phyloP scores from a whole-genome alignment of 305 asterid genomes.

The Fraxinus angustifolia region DNA sequence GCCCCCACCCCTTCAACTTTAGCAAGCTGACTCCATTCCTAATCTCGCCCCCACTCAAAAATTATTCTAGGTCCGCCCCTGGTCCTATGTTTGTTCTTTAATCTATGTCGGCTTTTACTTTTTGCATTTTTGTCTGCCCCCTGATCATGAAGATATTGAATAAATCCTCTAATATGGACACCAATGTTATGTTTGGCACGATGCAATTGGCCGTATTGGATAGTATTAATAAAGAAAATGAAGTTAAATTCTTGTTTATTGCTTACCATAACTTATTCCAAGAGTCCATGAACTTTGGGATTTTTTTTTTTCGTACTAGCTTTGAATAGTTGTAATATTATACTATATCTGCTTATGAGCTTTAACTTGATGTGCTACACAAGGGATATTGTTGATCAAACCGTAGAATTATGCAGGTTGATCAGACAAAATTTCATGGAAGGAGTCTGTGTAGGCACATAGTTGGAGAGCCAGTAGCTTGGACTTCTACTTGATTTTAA shows the following conservation, averaged over 20 bases:
- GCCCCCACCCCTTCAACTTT: too few relatives aligned
- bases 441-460: constrained; percentile 35
- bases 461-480: too few relatives aligned
- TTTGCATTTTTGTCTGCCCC: constrained; percentile 24
- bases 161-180: background rate
- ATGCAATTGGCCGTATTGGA: background rate
- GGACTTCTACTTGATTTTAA: too few relatives aligned
- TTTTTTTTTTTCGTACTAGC: background rate
- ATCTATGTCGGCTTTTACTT: constrained; percentile 17
- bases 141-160: constrained; percentile 12
- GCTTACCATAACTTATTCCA: background rate
- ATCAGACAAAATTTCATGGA: constrained; percentile 36
- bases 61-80: too few relatives aligned
- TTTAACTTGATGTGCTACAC: constrained; percentile 1
- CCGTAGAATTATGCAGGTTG: constrained; percentile 48
- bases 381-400: background rate
- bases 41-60: too few relatives aligned
- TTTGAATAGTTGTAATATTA: background rate
- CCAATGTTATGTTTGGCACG: background rate
- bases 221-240: background rate
- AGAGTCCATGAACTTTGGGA: background rate
- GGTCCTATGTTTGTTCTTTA: constrained; percentile 41
- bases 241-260: background rate
- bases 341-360: background rate
- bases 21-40: too few relatives aligned